Evolutionary conservation across 225 moss, liverwort and hornwort genomes (phyloP).

Genomic region (Straminergon stramineum): DNA sequence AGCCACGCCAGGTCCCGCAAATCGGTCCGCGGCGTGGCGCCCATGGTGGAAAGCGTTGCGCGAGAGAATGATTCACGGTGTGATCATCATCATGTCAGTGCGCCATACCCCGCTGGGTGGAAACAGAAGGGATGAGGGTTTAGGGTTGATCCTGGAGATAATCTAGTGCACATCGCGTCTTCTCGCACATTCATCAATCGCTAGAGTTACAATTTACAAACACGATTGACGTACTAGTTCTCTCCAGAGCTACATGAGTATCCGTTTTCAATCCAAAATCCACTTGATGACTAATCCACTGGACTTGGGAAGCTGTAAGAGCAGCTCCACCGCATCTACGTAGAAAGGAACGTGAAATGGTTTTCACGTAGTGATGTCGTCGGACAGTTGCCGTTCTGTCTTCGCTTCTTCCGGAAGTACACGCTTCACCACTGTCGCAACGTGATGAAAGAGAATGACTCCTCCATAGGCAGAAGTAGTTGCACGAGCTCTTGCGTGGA

Average conservation of each 20-base stretch:
- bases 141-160: neutral
- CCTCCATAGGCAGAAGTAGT: no score
- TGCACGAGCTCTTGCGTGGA: no score
- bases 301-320: neutral
- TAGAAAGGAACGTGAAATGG: no score
- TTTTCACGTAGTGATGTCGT: no score
- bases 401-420: no score
- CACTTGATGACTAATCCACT: neutral
- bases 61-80: neutral
- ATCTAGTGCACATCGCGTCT: neutral
- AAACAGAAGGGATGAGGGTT: neutral
- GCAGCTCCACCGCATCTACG: no score
- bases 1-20: slow-evolving; percentile 44
- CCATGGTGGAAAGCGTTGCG: neutral
- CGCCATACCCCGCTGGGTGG: neutral
- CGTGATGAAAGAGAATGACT: no score
- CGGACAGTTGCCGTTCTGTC: no score
- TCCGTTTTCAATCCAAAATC: neutral
- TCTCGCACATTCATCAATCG: neutral
- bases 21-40: neutral
- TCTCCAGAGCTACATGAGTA: neutral
- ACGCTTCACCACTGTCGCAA: no score
- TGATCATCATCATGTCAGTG: neutral
- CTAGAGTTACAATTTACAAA: neutral
- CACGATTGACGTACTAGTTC: neutral